Evolutionary conservation across 768 basidiomycete species (phyloP).

Genomic region (Suillus subalutaceus): DNA sequence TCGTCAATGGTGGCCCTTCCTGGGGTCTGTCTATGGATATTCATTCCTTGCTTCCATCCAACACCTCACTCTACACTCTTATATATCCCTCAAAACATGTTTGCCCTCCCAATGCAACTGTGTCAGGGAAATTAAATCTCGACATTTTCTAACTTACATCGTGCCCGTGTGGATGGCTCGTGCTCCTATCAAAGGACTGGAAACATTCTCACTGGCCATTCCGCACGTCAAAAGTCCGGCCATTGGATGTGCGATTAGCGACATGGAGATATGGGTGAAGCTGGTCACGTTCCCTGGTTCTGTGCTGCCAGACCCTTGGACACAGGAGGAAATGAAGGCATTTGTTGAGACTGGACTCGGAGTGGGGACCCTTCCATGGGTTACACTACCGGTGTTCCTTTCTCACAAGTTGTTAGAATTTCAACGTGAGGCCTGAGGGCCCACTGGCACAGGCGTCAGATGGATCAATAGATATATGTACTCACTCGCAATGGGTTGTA

Average conservation of each 20-base stretch:
- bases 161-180: constrained; percentile 25
- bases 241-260: neutral
- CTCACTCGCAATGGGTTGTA: too few relatives aligned
- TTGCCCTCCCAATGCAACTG: neutral
- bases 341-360: neutral
- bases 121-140: neutral
- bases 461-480: too few relatives aligned
- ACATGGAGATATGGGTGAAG: neutral
- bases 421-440: neutral
- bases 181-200: constrained; percentile 31
- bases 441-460: too few relatives aligned
- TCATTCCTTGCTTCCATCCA: constrained; percentile 40
- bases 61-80: constrained; percentile 35
- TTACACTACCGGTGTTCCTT: neutral
- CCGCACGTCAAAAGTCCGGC: neutral
- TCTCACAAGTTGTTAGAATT: neutral
- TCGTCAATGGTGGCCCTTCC: constrained; percentile 36
- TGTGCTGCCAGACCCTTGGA: neutral
- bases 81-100: neutral
- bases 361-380: neutral
- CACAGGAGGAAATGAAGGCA: neutral
- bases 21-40: constrained; percentile 30
- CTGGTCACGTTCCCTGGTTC: neutral
- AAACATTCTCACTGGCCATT: neutral
- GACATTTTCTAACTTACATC: neutral